Percentiles rank a stretch among this genome's conserved stretches.
These are phyloP conservation scores for Pseudoscleropodium purum DNA, from an alignment of 225 moss, liverwort and hornwort species.

Conservation along the genomic window DNA sequence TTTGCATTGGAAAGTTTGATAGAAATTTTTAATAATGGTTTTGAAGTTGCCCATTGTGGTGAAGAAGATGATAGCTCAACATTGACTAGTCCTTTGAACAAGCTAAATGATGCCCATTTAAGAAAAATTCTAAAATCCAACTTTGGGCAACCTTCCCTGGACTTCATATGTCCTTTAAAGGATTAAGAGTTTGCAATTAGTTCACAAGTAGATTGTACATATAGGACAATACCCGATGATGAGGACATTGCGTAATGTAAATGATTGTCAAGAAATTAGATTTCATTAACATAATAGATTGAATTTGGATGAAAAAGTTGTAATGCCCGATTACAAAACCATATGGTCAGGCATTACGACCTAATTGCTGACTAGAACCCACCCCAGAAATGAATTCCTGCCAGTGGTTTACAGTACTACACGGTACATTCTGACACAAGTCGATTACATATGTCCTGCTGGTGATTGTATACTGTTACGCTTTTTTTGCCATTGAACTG, in stretches of 20 bases:
- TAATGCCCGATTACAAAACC: no score
- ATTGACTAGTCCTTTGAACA: background rate
- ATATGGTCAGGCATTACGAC: no score
- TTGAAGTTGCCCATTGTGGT: background rate
- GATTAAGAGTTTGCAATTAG: background rate
- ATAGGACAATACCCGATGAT: no score
- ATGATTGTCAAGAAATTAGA: no score
- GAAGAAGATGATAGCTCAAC: background rate
- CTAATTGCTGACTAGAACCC: no score
- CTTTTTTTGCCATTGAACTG: background rate
- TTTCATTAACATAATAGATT: no score
- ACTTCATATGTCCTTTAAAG: background rate
- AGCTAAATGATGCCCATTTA: background rate
- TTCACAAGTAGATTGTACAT: no score
- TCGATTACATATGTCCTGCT: background rate
- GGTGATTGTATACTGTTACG: background rate
- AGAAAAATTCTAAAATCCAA: background rate
- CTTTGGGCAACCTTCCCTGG: fast-evolving
- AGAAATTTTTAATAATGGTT: background rate
- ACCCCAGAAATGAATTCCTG: no score
- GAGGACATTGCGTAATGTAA: no score
- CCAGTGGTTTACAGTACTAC: no score
- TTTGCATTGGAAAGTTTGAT: background rate
- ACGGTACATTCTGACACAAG: background rate
- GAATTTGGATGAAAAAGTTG: no score